Evolutionary conservation across 1,139 yeast species (phyloP).

Genomic region (Nakaseomyces delphensis): DNA sequence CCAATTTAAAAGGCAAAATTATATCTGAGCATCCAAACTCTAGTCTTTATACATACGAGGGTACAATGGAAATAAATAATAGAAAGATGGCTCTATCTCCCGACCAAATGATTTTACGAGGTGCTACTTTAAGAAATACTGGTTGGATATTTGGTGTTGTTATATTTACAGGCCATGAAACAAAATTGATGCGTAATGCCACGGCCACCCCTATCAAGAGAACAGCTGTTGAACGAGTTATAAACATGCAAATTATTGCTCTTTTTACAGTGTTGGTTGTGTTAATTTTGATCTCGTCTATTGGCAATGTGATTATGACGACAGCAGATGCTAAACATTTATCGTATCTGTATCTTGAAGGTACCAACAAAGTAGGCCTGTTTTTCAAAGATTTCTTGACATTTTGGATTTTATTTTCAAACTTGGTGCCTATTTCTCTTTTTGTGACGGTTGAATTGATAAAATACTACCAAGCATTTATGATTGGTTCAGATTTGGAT

Average conservation of each 20-base stretch:
- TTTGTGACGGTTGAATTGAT: constrained; percentile 94
- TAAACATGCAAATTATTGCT: constrained; percentile 84
- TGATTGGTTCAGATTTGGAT: constrained; percentile 90
- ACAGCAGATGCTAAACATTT: constrained; percentile 45
- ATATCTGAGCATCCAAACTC: constrained; percentile 91
- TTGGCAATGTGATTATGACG: constrained; percentile 77
- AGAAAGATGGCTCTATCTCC: constrained; percentile 68
- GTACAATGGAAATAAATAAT: constrained; percentile 59
- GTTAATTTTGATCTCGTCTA: constrained; percentile 68
- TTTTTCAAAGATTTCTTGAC: constrained; percentile 86
- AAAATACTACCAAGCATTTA: constrained; percentile 88
- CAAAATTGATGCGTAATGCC: constrained; percentile 96
- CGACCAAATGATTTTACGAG: constrained; percentile 84
- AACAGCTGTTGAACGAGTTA: constrained; percentile 93
- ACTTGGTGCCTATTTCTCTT: constrained; percentile 87
- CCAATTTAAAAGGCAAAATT: constrained; percentile 46
- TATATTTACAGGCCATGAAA: constrained; percentile 95
- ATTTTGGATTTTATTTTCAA: constrained; percentile 92
- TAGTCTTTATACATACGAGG: constrained; percentile 90
- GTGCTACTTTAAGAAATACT: constrained; percentile 91
- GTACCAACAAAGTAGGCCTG: constrained; percentile 56
- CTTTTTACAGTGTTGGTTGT: constrained; percentile 71
- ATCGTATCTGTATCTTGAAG: constrained; percentile 59
- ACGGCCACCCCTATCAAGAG: constrained; percentile 96
- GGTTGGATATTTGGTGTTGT: constrained; percentile 93